phyloP scores from a whole-genome alignment of 2,329 filamentous ascomycete genomes.

The Trichophyton mentagrophytes region DNA sequence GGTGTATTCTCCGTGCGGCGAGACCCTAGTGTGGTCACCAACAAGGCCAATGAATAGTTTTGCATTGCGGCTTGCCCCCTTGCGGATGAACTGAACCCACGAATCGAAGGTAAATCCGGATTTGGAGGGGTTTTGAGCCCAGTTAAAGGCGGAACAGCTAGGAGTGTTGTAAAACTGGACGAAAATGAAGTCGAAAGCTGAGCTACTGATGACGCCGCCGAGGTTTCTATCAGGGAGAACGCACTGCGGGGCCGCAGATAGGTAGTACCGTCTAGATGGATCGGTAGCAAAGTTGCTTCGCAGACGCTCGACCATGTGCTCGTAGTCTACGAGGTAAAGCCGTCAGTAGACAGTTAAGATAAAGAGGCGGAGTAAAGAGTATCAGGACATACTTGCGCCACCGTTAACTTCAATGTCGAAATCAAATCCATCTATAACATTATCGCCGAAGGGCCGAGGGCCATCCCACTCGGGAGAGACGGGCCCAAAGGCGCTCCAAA shows the following conservation, averaged over 20 bases:
- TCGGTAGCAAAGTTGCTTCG: constrained; percentile 12
- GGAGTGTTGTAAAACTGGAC: constrained; percentile 46
- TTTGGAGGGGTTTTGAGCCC: constrained; percentile 21
- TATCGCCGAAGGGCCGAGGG: constrained; percentile 38
- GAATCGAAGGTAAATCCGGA: constrained; percentile 35
- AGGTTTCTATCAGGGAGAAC: constrained; percentile 37
- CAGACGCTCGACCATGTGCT: background rate
- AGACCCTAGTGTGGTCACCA: constrained; percentile 17
- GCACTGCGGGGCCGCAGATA: constrained; percentile 44
- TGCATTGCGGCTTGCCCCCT: constrained; percentile 29
- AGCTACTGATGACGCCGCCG: constrained; percentile 31
- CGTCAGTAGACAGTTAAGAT: background rate
- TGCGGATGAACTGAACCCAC: constrained; percentile 33
- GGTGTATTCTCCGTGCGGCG: constrained; percentile 14
- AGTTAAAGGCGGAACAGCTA: constrained; percentile 38
- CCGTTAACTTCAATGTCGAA: constrained; percentile 34
- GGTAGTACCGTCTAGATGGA: constrained; percentile 31
- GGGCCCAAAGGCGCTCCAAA: constrained; percentile 41
- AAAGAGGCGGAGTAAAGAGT: background rate
- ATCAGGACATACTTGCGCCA: constrained; percentile 18
- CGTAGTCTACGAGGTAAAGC: background rate
- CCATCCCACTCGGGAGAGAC: constrained; percentile 20
- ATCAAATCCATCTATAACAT: constrained; percentile 41
- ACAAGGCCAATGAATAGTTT: constrained; percentile 45
- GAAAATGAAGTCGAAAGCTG: constrained; percentile 42